Percentiles rank a stretch among this genome's conserved stretches.
phyloP scores from a whole-genome alignment of 495 filamentous ascomycete genomes.

The Penicillium pulvis region DNA sequence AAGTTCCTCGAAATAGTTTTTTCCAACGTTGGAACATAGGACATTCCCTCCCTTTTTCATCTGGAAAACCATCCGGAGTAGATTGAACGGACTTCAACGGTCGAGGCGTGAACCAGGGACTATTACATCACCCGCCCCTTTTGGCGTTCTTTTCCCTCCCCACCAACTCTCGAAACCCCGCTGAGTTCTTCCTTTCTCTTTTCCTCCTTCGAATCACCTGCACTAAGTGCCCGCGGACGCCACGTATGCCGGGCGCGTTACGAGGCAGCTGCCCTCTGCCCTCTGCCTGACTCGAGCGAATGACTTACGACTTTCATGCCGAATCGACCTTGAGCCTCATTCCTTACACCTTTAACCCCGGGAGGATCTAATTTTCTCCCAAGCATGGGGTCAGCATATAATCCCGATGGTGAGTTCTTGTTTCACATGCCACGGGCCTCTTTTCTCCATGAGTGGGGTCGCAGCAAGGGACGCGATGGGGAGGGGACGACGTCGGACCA shows the following conservation, averaged over 20 bases:
- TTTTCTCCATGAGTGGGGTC: constrained; percentile 6
- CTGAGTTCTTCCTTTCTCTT: constrained; percentile 13
- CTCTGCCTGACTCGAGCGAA: constrained; percentile 30
- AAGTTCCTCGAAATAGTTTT: not conserved
- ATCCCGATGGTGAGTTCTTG: constrained; percentile 45
- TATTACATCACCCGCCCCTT: constrained; percentile 31
- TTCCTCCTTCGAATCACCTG: constrained; percentile 17
- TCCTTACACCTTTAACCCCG: constrained; percentile 6
- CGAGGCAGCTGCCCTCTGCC: constrained; percentile 43
- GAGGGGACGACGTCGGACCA: not conserved
- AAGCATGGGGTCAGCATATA: constrained; percentile 45
- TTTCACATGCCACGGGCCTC: constrained; percentile 27
- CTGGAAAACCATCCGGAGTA: too few species aligned
- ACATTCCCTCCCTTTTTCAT: constrained; percentile 4
- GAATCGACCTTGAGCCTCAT: constrained; percentile 32
- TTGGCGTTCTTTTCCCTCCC: constrained; percentile 48
- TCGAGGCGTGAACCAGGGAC: not conserved
- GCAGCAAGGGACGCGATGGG: constrained; percentile 11
- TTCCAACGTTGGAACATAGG: not conserved
- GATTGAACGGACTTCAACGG: not conserved
- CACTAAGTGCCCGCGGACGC: constrained; percentile 30
- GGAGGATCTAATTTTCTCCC: constrained; percentile 9
- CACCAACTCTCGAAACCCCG: constrained; percentile 30
- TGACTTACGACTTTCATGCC: constrained; percentile 30
- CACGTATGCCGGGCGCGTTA: constrained; percentile 39